Percentiles rank a stretch among this genome's conserved stretches.
phyloP scores from a whole-genome alignment of 176 grass and related monocot species.

The Bothriochloa decipiens region DNA sequence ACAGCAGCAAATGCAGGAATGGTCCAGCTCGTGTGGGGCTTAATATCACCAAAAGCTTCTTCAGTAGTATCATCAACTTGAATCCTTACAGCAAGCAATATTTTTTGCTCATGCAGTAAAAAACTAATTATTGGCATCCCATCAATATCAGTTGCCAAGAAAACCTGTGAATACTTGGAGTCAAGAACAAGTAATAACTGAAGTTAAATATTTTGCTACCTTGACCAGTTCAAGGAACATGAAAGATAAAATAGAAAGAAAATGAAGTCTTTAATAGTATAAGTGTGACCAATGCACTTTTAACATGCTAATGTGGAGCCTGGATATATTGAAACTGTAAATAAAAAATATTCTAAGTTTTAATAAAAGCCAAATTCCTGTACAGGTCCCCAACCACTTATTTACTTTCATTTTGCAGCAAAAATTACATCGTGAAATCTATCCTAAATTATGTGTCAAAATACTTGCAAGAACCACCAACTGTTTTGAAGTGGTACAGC shows the following conservation, averaged over 20 bases:
- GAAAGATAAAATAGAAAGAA: neutral
- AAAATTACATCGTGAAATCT: neutral
- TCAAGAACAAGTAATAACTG: conserved; percentile 36
- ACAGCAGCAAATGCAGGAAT: conserved; percentile 84
- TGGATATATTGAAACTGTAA: conserved; percentile 1
- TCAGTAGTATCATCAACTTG: conserved; percentile 61
- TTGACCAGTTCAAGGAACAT: conserved; percentile 9
- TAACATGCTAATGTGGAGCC: conserved; percentile 14
- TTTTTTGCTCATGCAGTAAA: conserved; percentile 78
- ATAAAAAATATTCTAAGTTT: conserved; percentile 26
- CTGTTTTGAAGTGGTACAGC: neutral
- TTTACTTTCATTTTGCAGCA: conserved; percentile 3
- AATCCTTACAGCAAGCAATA: conserved; percentile 81
- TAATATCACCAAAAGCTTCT: conserved; percentile 69
- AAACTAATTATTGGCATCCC: conserved; percentile 81
- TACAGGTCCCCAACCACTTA: neutral
- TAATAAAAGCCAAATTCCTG: neutral
- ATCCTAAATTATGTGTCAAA: conserved; percentile 21
- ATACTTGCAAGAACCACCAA: neutral
- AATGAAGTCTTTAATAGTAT: neutral
- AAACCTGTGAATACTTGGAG: conserved; percentile 61
- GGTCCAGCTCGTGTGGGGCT: conserved; percentile 81
- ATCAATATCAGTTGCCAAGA: conserved; percentile 93
- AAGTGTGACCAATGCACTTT: neutral
- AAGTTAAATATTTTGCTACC: conserved; percentile 13